Conservation (phyloP, 2,329 filamentous ascomycete species). For the Stagonosporopsis chrysanthemi region DNA sequence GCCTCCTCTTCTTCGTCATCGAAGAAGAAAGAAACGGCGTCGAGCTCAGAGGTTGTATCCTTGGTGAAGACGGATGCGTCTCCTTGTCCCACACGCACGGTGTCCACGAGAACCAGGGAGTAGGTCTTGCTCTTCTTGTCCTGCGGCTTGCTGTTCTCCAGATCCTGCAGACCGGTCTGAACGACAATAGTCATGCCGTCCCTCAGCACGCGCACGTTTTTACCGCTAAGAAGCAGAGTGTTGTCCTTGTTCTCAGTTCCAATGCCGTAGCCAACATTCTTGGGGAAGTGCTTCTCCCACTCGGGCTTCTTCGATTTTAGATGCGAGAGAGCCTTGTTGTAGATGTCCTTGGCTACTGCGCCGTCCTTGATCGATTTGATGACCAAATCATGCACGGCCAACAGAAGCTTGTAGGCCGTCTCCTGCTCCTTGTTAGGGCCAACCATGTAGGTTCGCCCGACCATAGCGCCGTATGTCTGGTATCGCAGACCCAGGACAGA, state of each 20-base stretch:
- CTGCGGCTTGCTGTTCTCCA: slow-evolving; percentile 85
- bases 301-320: slow-evolving; percentile 93
- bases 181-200: slow-evolving; percentile 97
- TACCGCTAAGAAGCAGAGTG: slow-evolving; percentile 83
- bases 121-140: slow-evolving; percentile 91
- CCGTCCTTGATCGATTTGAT: slow-evolving; percentile 92
- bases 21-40: slow-evolving; percentile 97
- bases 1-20: slow-evolving; percentile 87
- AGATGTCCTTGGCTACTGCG: slow-evolving; percentile 85
- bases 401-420: slow-evolving; percentile 87
- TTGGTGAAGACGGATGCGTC: slow-evolving; percentile 91
- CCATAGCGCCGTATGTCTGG: slow-evolving; percentile 92
- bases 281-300: slow-evolving; percentile 91
- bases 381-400: slow-evolving; percentile 84
- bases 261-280: slow-evolving; percentile 89
- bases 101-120: slow-evolving; percentile 89
- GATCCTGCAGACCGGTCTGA: slow-evolving; percentile 86
- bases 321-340: slow-evolving; percentile 81
- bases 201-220: slow-evolving; percentile 82
- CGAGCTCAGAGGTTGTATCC: slow-evolving; percentile 87
- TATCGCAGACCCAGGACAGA: slow-evolving; percentile 91
- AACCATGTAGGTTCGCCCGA: slow-evolving; percentile 93
- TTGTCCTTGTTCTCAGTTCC: slow-evolving; percentile 89
- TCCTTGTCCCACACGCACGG: slow-evolving; percentile 81
- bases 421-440: slow-evolving; percentile 97